These are phyloP conservation scores for Monosporascus sp. DNA, from an alignment of 2,329 filamentous ascomycete genomes.

Conservation along the genomic window DNA sequence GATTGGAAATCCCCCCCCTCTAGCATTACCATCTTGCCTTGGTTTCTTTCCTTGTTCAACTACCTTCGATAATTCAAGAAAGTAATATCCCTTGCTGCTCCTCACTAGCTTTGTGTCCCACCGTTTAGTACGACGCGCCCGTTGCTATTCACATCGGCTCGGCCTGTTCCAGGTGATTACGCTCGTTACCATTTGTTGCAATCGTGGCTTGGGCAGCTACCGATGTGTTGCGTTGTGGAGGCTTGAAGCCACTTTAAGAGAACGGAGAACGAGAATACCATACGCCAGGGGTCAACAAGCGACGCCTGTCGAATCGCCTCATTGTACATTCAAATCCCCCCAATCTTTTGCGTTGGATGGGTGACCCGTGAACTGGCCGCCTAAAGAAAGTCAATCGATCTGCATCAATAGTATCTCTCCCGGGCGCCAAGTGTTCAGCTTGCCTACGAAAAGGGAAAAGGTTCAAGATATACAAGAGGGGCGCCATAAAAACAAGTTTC, in stretches of 20 bases:
- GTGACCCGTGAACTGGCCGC: constrained; percentile 9
- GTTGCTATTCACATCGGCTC: constrained; percentile 13
- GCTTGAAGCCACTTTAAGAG: constrained; percentile 8
- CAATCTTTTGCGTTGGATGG: constrained; percentile 22
- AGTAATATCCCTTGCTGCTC: not conserved
- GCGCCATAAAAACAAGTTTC: constrained; percentile 14
- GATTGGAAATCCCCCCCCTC: not conserved
- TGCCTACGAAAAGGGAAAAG: constrained; percentile 17
- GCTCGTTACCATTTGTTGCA: constrained; percentile 20
- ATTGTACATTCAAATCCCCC: constrained; percentile 15
- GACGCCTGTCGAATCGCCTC: constrained; percentile 17
- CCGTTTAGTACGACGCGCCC: constrained; percentile 16
- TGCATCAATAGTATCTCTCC: constrained; percentile 19
- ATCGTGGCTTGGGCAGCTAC: constrained; percentile 10
- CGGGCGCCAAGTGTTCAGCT: constrained; percentile 16
- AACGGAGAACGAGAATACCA: constrained; percentile 10
- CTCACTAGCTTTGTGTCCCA: constrained; percentile 15
- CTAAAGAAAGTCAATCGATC: constrained; percentile 18
- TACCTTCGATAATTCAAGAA: not conserved
- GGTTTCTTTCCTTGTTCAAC: too few relatives aligned
- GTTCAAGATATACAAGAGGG: constrained; percentile 3
- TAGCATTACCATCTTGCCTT: not conserved
- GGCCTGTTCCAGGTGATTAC: constrained; percentile 17
- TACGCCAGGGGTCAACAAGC: constrained; percentile 12
- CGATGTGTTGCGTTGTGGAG: constrained; percentile 8